Percentiles rank a stretch among this genome's conserved stretches.
These are phyloP conservation scores for Zanthoxylum bungeanum DNA, from an alignment of 345 rosid genomes.

Conservation along the genomic window DNA sequence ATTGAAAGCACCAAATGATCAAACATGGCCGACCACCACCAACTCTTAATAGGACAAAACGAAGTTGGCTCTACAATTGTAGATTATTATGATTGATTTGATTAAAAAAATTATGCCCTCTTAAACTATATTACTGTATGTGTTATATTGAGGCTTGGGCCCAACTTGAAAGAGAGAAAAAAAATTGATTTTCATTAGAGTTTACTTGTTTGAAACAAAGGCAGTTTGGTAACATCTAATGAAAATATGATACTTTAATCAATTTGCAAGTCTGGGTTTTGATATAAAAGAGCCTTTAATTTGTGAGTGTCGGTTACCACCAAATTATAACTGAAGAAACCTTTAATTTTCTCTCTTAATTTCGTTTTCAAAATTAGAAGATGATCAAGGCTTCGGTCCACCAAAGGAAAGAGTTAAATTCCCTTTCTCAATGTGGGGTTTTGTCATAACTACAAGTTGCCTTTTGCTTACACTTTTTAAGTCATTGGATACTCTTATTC, in stretches of 20 bases:
- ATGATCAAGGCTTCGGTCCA: neutral
- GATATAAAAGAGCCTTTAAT: neutral
- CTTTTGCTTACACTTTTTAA: neutral
- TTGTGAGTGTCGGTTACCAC: too few species aligned
- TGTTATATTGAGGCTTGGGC: neutral
- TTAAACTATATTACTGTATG: neutral
- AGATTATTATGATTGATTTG: neutral
- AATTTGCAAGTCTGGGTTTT: neutral
- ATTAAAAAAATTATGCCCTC: neutral
- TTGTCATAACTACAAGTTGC: neutral
- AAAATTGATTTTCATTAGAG: neutral
- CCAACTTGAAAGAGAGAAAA: neutral
- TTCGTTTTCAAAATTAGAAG: constrained; percentile 6
- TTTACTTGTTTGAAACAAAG: neutral
- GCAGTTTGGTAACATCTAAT: neutral
- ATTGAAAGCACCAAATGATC: neutral
- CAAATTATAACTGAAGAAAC: too few species aligned
- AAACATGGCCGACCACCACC: constrained; percentile 12
- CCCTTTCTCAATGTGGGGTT: constrained; percentile 15
- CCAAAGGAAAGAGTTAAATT: neutral
- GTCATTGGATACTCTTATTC: constrained; percentile 26
- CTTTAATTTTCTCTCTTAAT: too few species aligned
- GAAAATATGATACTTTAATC: neutral
- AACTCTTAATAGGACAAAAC: neutral
- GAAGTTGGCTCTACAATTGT: neutral